These are phyloP conservation scores for Ormosia emarginata DNA, from an alignment of 306 rosid species.

Conservation along the genomic window DNA sequence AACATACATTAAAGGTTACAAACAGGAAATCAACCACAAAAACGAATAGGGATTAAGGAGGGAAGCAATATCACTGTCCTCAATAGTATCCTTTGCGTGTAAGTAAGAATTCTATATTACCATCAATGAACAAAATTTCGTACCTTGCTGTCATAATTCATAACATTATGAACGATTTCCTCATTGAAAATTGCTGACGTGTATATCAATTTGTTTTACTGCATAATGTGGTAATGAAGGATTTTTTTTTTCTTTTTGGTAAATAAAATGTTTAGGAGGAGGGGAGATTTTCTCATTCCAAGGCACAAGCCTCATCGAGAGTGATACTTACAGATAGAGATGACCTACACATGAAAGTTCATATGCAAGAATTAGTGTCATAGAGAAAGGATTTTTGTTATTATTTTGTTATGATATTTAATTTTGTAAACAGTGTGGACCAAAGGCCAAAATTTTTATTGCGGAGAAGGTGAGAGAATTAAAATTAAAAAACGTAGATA, in stretches of 20 bases:
- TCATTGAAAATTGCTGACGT: too few species aligned
- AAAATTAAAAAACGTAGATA: neutral
- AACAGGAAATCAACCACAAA: neutral
- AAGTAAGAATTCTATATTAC: conserved; percentile 9
- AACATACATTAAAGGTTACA: neutral
- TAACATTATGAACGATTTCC: neutral
- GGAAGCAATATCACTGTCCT: neutral
- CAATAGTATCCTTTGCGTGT: conserved; percentile 15
- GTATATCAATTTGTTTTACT: too few species aligned
- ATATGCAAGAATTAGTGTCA: too few species aligned
- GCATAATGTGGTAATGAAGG: too few species aligned
- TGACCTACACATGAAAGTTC: neutral
- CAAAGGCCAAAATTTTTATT: neutral
- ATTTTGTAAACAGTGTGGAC: neutral
- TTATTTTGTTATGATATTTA: neutral
- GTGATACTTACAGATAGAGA: too few species aligned
- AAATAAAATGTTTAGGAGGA: neutral
- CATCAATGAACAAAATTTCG: neutral
- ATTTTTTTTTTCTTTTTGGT: too few species aligned
- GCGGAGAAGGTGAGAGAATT: neutral
- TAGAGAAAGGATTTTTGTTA: neutral
- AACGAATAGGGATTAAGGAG: neutral
- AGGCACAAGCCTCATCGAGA: too few species aligned
- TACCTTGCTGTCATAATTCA: neutral
- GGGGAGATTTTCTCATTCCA: too few species aligned